Evolutionary conservation across 805 yeast genomes (phyloP).

Genomic region (Zygoascus tannicola): DNA sequence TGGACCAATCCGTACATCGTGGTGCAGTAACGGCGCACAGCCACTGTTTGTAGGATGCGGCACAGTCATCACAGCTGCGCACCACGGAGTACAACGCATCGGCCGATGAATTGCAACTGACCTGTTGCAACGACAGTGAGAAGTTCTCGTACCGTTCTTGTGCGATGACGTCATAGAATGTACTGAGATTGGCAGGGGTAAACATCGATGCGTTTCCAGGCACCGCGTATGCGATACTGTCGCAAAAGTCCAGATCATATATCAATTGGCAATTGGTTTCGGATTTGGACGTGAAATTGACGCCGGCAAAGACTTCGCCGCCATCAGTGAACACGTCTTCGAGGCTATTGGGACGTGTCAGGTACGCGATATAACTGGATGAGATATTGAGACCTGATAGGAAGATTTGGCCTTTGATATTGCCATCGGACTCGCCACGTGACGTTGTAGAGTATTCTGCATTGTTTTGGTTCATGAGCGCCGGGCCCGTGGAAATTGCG

Average conservation of each 20-base stretch:
- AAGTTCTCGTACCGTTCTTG: conserved; percentile 50
- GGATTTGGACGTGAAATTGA: conserved; percentile 47
- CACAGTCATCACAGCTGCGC: conserved; percentile 64
- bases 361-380: conserved; percentile 54
- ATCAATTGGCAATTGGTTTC: conserved; percentile 60
- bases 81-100: conserved; percentile 65
- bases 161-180: conserved; percentile 59
- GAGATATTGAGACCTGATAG: conserved; percentile 52
- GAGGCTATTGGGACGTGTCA: conserved; percentile 40
- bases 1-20: conserved; percentile 52
- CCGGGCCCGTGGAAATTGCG: conserved; percentile 53
- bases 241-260: conserved; percentile 68
- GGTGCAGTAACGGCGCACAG: conserved; percentile 84
- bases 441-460: conserved; percentile 30
- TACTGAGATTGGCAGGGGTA: conserved; percentile 30
- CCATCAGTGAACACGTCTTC: conserved; percentile 4
- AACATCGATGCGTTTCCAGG: conserved; percentile 43
- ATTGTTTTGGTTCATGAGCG: conserved; percentile 25
- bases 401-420: conserved; percentile 48
- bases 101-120: conserved; percentile 60
- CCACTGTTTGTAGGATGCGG: conserved; percentile 69
- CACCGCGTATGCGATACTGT: conserved; percentile 76
- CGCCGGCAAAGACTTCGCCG: conserved; percentile 52
- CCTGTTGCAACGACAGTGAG: conserved; percentile 62
- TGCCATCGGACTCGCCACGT: conserved; percentile 35